Percentiles rank a stretch among this genome's conserved stretches.
Evolutionary conservation across 1,139 yeast species (phyloP).

Genomic region (Yamadazyma dushanensis): DNA sequence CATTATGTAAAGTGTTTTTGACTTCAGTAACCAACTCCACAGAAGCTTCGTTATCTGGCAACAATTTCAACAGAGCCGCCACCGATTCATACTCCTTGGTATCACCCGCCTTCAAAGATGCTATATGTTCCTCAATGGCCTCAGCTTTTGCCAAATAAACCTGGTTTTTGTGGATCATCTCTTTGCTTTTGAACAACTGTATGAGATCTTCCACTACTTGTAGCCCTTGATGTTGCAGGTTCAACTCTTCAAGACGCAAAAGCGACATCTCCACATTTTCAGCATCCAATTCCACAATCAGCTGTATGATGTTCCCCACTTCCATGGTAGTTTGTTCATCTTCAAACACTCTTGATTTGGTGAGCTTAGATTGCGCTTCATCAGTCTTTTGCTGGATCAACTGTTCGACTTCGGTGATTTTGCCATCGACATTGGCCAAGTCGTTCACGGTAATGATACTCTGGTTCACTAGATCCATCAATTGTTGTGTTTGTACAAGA

Average conservation of each 20-base stretch:
- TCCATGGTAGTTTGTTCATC: constrained; percentile 13
- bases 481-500: no score
- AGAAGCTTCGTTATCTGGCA: constrained; percentile 5
- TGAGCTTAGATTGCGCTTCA: constrained; percentile 9
- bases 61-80: constrained; percentile 3
- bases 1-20: constrained; percentile 1
- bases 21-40: constrained; percentile 6
- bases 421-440: constrained; percentile 22
- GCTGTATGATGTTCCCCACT: constrained; percentile 13
- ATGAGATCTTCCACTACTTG: constrained; percentile 16
- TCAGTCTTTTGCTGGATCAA: constrained; percentile 16
- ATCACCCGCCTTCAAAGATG: constrained; percentile 5
- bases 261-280: constrained; percentile 11
- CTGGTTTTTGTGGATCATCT: constrained; percentile 2
- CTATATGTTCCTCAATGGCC: constrained; percentile 7
- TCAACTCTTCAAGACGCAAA: constrained; percentile 17
- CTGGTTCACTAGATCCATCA: constrained; percentile 30
- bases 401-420: constrained; percentile 21
- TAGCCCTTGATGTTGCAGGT: constrained; percentile 17
- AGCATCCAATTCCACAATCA: constrained; percentile 5
- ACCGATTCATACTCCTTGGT: constrained; percentile 8
- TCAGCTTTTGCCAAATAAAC: constrained; percentile 10
- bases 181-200: constrained; percentile 7
- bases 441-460: constrained; percentile 29
- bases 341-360: constrained; percentile 9